Conservation (phyloP, 2,329 filamentous ascomycete species). For the Ceratocystis eucalypticola region DNA sequence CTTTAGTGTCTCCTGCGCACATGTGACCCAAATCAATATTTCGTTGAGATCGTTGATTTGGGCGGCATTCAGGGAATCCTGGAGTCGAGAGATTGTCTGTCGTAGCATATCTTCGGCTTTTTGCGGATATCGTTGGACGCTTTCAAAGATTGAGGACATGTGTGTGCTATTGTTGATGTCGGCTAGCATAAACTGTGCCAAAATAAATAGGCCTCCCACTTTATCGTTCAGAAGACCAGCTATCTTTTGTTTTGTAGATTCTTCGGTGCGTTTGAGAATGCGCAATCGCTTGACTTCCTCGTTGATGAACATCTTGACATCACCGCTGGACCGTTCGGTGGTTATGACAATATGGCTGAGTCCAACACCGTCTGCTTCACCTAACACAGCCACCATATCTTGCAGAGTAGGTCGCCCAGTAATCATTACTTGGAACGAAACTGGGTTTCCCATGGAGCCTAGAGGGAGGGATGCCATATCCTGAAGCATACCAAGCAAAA, state of each 20-base stretch:
- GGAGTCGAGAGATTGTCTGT: slow-evolving; percentile 31
- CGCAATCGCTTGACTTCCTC: slow-evolving; percentile 30
- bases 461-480: slow-evolving; percentile 1
- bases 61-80: slow-evolving; percentile 28
- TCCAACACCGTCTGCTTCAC: slow-evolving; percentile 25
- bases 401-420: slow-evolving; percentile 32
- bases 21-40: slow-evolving; percentile 34
- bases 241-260: slow-evolving; percentile 28
- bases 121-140: slow-evolving; percentile 33
- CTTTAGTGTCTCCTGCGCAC: slow-evolving; percentile 31
- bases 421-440: slow-evolving; percentile 28
- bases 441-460: slow-evolving; percentile 20
- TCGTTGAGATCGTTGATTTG: slow-evolving; percentile 34
- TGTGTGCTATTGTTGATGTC: slow-evolving; percentile 35
- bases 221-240: slow-evolving; percentile 30
- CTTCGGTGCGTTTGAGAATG: slow-evolving; percentile 26
- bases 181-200: slow-evolving; percentile 38
- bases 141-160: slow-evolving; percentile 32
- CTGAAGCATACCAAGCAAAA: slow-evolving; percentile 25
- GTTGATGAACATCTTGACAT: slow-evolving; percentile 32
- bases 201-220: slow-evolving; percentile 36
- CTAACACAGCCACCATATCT: slow-evolving; percentile 28
- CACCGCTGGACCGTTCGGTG: slow-evolving; percentile 30
- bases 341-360: slow-evolving; percentile 32
- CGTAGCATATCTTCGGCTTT: slow-evolving; percentile 32